Conservation (phyloP, 352 stramenopile genomes). For the Phytophthora palmivora region DNA sequence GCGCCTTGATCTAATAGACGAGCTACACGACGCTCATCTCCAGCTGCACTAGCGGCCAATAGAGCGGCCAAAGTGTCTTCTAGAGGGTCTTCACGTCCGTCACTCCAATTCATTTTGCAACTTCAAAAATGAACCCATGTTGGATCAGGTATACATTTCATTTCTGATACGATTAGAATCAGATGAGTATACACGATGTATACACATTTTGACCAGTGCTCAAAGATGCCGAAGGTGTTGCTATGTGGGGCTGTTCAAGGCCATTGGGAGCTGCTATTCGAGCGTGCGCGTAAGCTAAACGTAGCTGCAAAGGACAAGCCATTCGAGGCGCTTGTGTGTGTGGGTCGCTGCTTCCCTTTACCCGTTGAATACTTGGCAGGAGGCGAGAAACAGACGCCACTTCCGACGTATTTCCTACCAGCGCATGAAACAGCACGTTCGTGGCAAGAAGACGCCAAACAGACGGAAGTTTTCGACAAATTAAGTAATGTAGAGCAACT, state of each 20-base stretch:
- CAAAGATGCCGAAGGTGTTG: constrained; percentile 77
- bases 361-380: constrained; percentile 50
- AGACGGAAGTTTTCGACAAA: constrained; percentile 50
- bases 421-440: constrained; percentile 36
- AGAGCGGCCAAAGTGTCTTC: constrained; percentile 23
- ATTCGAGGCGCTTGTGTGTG: constrained; percentile 70
- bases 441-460: constrained; percentile 36
- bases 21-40: constrained; percentile 19
- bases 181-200: neutral
- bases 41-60: constrained; percentile 27
- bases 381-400: constrained; percentile 43
- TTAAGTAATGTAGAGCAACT: constrained; percentile 29
- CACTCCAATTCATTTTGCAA: constrained; percentile 28
- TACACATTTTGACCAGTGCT: neutral
- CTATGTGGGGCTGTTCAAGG: constrained; percentile 70
- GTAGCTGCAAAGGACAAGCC: constrained; percentile 52
- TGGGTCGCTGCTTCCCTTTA: constrained; percentile 66
- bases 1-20: constrained; percentile 22
- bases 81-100: constrained; percentile 24
- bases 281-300: constrained; percentile 79
- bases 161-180: neutral
- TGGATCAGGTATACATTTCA: neutral
- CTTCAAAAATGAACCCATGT: constrained; percentile 22
- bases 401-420: constrained; percentile 72
- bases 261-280: constrained; percentile 71